Evolutionary conservation across 768 basidiomycete genomes (phyloP).

Genomic region (Kwoniella europaea): DNA sequence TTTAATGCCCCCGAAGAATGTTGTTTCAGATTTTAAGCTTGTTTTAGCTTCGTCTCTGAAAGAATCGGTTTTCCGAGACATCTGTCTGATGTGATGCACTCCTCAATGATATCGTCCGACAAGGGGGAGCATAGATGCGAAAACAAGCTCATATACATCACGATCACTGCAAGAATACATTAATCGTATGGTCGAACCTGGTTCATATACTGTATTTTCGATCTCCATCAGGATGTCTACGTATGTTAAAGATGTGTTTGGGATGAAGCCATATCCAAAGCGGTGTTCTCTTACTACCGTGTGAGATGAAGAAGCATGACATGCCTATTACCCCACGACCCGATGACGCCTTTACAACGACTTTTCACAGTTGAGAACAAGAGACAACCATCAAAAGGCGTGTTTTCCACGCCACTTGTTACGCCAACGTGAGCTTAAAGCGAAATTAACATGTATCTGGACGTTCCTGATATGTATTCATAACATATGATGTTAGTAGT

Average conservation of each 20-base stretch:
- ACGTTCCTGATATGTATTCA: background rate
- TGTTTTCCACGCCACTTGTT: conserved; percentile 4
- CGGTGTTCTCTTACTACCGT: background rate
- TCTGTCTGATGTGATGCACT: too few relatives aligned
- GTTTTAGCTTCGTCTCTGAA: background rate
- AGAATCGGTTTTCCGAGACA: background rate
- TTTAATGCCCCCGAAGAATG: background rate
- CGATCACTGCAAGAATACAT: too few relatives aligned
- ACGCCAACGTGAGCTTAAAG: background rate
- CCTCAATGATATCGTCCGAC: too few relatives aligned
- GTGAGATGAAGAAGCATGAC: background rate
- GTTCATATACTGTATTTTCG: too few relatives aligned
- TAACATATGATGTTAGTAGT: too few relatives aligned
- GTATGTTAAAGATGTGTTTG: too few relatives aligned
- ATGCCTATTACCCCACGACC: background rate
- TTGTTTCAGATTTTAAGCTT: conserved; percentile 3
- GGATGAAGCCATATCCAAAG: too few relatives aligned
- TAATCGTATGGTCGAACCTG: too few relatives aligned
- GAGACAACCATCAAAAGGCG: conserved; percentile 14
- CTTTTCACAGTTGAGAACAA: background rate
- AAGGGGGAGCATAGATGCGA: too few relatives aligned
- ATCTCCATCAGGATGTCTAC: too few relatives aligned
- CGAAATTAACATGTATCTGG: background rate
- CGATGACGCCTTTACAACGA: background rate
- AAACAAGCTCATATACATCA: too few relatives aligned